Evolutionary conservation across 108 stramenopile species (phyloP), one percentile per base, ranked within the genome.

Genomic region (Conticribra weissflogii): DNA sequence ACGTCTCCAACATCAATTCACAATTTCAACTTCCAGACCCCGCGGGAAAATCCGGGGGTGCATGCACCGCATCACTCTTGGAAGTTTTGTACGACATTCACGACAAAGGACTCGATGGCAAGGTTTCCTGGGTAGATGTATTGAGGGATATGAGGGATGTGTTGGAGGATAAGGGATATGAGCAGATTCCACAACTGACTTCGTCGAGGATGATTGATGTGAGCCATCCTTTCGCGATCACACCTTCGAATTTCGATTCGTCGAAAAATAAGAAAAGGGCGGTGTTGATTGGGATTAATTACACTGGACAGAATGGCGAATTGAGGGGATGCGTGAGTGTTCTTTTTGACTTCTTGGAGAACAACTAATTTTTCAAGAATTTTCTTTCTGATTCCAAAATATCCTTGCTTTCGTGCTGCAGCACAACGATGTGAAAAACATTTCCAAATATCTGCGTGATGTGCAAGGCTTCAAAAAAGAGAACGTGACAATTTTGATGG

Each of bases 251-350:
- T 9, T 76, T 79, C 30, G 63, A 67, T 52, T 59, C 27, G 2
- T 69, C 59, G 31, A 61, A 36, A 41, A 78, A 81, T 52, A 74
- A 71, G 36, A 59, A 79, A 54, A 76, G 92, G 22, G 95, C 95
- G 7, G 68, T 96, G 9, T 69, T 96, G 34, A 85, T 96, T 44
- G 91, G 97, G 31, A 97, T 97, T 57, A 97, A 97, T 84, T 97
- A 97, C 83, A 80, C 50, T 0, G 85, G 86, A 25, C 86, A 89
- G 68, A 76, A 86, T 41, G 92, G 92, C 18, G 81, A 95, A 64
- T 80, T 96, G 51, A 74, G 74, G 59, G 96, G 96, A 24, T 95
- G 96, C 68, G 36, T 41, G 36, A 41, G 36, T 41, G 12, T 5
- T 41, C n/a, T n/a, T 41, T 5, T 9, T 41, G 36, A 12, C 36